These are phyloP conservation scores for Pseudocohnilembus persalinus DNA, from an alignment of 169 alveolate species.

Conservation along the genomic window DNA sequence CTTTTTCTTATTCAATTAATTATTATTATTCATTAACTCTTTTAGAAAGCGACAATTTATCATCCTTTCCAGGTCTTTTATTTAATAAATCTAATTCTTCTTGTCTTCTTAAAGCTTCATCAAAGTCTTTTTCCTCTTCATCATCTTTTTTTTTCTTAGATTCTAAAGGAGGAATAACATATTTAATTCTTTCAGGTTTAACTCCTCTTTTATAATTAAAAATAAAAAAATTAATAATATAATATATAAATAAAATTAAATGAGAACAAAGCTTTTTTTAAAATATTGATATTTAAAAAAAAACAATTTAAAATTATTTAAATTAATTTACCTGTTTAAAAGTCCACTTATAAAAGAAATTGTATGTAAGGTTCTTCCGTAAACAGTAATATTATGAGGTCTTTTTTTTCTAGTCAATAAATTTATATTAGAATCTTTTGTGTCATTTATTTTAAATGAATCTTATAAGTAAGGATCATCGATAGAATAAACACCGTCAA, in stretches of 20 bases:
- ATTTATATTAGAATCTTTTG: conserved; percentile 52
- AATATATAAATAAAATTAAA: too few species aligned
- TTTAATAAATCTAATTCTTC: background rate
- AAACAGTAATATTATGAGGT: conserved; percentile 72
- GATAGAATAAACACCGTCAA: conserved; percentile 62
- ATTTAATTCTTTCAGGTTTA: conserved; percentile 69
- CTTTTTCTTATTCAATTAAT: background rate
- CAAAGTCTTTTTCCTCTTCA: conserved; percentile 60
- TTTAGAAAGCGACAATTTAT: too few species aligned
- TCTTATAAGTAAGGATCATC: conserved; percentile 87
- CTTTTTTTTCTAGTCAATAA: conserved; percentile 73
- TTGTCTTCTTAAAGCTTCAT: conserved; percentile 42
- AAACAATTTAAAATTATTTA: too few species aligned
- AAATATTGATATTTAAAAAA: too few species aligned
- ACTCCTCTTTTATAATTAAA: conserved; percentile 56
- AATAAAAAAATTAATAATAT: too few species aligned
- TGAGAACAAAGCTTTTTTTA: too few species aligned
- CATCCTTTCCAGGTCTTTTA: too few species aligned
- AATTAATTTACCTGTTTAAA: conserved; percentile 30
- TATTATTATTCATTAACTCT: background rate
- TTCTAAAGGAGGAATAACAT: conserved; percentile 72
- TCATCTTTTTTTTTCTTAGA: conserved; percentile 62
- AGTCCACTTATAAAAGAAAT: conserved; percentile 79
- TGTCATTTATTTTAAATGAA: conserved; percentile 65
- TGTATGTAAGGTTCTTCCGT: conserved; percentile 82